Conservation (phyloP, 257 asterid species). For the Capsicum pubescens region DNA sequence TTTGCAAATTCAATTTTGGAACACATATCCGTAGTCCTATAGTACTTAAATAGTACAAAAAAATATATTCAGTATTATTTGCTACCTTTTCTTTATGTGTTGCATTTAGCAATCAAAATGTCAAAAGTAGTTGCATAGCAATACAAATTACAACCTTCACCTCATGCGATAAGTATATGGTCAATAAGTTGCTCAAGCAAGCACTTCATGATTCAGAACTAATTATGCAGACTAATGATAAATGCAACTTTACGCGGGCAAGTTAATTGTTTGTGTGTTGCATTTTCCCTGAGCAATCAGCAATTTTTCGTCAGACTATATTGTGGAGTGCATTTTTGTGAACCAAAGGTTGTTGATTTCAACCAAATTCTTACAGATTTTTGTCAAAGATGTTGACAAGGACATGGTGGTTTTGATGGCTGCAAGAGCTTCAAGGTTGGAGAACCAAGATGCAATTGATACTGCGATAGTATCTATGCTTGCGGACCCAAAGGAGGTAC, state of each 20-base stretch:
- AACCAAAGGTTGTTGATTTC: constrained; percentile 13
- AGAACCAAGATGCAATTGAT: constrained; percentile 78
- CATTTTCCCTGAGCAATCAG: background rate
- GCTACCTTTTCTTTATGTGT: background rate
- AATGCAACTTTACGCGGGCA: background rate
- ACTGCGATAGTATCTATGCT: constrained; percentile 69
- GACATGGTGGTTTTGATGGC: constrained; percentile 64
- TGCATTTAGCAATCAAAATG: background rate
- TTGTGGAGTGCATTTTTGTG: background rate
- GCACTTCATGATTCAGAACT: constrained; percentile 1
- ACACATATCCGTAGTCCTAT: background rate
- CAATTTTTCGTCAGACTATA: background rate
- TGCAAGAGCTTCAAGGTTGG: constrained; percentile 71
- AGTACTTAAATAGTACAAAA: background rate
- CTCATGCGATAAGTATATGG: background rate
- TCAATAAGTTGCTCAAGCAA: background rate
- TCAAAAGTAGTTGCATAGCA: background rate
- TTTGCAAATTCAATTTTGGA: background rate
- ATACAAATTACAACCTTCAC: background rate
- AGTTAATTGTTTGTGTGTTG: background rate
- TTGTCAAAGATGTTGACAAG: constrained; percentile 51
- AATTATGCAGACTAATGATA: background rate
- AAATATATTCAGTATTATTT: background rate
- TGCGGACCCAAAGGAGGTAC: constrained; percentile 72
- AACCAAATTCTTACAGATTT: constrained; percentile 42